Base-by-base conservation (phyloP, 495 filamentous ascomycete genomes). In the Penicillium malachiteum region DNA sequence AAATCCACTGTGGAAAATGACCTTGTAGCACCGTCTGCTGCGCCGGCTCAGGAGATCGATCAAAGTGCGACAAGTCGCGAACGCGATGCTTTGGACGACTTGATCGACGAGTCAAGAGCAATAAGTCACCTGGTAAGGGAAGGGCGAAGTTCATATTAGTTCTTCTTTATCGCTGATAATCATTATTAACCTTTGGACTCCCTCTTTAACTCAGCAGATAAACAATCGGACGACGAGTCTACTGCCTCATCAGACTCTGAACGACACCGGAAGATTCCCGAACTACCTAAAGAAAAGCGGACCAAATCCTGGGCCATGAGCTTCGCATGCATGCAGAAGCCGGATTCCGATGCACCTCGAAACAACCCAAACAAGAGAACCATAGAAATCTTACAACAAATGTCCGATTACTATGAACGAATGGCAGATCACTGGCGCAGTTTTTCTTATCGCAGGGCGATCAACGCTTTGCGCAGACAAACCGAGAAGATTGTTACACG, bases 351-450 rank as follows among this genome's bases (percentile, higher is more conserved):
- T 9, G 58, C 63, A 12, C 63, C 64, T 8, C 46, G 50, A 0
- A 56, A 69, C 2, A 85, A 79, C 32, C 90, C 90, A 0, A 97
- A 97, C 63, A 72, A 72, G 2, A 71, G 80, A 9, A 96, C 90
- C 0, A 93, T 95, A 50, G 80, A 86, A 31, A 69, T 92, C n/a
- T 75, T 96, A 6, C 82, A 92, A 58, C 76, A 88, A 58, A 93
- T 97, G 90, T 77, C 82, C 47, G 84, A 88, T 52, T 90, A 95
- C 70, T 96, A 96, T 67, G 83, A 76, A 3, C 78, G 84, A 12
- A 84, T 78, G 7, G 76, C 82, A 10, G 94, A 98, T 62, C 78
- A 84, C n/a, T 98, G 92, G 89, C 84, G 91, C 5, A 78, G 78
- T 0, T 68, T 83, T 2, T 87, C 90, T 16, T 97, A 97, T 65